Percentiles rank a stretch among this genome's conserved stretches.
Conservation (phyloP, 495 filamentous ascomycete species). For the Xylaria nigripes region DNA sequence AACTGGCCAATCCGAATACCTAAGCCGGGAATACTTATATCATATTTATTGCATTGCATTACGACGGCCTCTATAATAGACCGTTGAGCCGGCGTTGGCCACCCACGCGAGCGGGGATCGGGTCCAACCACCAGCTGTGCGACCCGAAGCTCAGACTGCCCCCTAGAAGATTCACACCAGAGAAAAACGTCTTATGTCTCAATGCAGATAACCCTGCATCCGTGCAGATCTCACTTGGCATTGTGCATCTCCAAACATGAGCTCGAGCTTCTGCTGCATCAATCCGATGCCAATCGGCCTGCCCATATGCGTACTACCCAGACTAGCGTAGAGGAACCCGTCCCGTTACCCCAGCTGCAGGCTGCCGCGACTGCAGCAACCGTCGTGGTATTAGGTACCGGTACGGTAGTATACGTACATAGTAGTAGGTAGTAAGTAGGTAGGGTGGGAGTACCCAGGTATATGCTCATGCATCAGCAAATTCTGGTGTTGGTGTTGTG, state of each 20-base stretch:
- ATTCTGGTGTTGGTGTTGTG: slow-evolving; percentile 9
- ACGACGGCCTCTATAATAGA: background rate
- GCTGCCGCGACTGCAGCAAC: background rate
- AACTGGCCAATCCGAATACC: background rate
- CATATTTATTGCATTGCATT: background rate
- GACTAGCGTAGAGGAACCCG: too few species aligned
- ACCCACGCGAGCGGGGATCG: background rate
- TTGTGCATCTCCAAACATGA: background rate
- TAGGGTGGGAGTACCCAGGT: background rate
- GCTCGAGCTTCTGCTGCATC: too few species aligned
- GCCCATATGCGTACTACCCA: too few species aligned
- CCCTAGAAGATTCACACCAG: background rate
- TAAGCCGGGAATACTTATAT: background rate
- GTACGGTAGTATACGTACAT: background rate
- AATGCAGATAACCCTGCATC: background rate
- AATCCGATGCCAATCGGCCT: background rate
- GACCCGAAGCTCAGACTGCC: background rate
- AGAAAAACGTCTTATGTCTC: background rate
- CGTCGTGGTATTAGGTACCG: background rate
- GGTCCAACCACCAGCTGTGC: background rate
- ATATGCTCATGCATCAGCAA: background rate
- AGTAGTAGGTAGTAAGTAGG: too few species aligned
- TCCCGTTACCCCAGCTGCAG: background rate
- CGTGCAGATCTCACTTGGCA: background rate
- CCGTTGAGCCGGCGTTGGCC: background rate